Evolutionary conservation across 768 basidiomycete species (phyloP), one percentile per base, ranked within the genome.

Genomic region (Naganishia kalamii): DNA sequence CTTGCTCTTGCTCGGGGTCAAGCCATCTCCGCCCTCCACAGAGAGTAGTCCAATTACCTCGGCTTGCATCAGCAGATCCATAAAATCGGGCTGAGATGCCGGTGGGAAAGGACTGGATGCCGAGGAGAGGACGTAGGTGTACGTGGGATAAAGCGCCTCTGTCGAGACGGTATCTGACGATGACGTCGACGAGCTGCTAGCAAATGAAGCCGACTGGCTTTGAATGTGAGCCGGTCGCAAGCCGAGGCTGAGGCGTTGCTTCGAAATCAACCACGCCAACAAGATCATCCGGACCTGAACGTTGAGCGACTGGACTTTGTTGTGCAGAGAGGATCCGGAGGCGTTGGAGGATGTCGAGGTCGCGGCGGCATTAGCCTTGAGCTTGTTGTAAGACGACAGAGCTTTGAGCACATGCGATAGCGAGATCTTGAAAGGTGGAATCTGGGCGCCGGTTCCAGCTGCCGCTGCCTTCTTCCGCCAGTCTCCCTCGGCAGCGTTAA

Each of bases 261-360:
- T 43, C 21, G 66, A 50, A 44, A 79, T 60, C 40, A 79, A 67
- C 41, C 76, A 68, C 1, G 77, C 70, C 6, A 78, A 70, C 15
- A 79, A 69, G 27, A 78, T 74, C 68, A 78, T 76, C 41, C 76
- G 75, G 19, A 76, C 77, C 60, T 79, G 78, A 8, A 79, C 62
- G 50, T 73, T 74, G 47, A 79, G 75, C 1, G 74, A 70, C 12
- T 73, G 68, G 62, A 79, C 73, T 69, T 77, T 78, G 52, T 68
- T 70, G 41, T 65, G 66, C 3, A 72, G 65, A 1, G 70, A 65
- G 11, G 63, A 62, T 6, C 61, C 40, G 1, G 65, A 41, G 30
- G 51, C 17, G 21, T 29, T 35, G 21, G 52, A 60, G 0, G 71
- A 65, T 0, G 68, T 65, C n/a, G 69, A 66, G 7, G 52, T 49